Evolutionary conservation across 371 early-diverging fungal species (phyloP), one percentile per base, ranked within the genome.

Genomic region (Cokeromyces recurvatus): DNA sequence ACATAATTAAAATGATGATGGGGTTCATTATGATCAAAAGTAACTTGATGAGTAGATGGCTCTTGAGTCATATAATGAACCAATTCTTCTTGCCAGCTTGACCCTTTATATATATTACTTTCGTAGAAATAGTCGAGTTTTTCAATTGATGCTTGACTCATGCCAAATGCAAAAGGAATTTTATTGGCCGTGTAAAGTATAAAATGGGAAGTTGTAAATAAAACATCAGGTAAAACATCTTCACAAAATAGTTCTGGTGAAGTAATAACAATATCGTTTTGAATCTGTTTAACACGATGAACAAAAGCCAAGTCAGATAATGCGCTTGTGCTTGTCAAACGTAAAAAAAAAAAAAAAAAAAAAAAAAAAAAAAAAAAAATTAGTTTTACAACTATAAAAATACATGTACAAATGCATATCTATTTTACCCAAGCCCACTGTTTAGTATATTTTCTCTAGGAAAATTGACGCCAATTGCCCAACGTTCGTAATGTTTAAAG

Each of bases 401-500:
- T n/a, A 35, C 16, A 19, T n/a, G n/a, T n/a, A n/a, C n/a, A n/a
- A n/a, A n/a, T n/a, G n/a, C n/a, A n/a, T 25, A 24, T 25, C 1
- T 12, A 5, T 3, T 17, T 34, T 64, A 70, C 76, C 72, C 70
- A 31, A 70, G 44, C 1, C 76, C 76, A 31, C 52, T 51, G 34
- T 76, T 72, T 2, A 76, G 32, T 5, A 76, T 51, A 24, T 72
- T 57, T 9, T 51, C 51, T 55, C 52, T 43, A 12, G 72, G 66
- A 16, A 71, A 65, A 7, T 51, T 44, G 24, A 66, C 48, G 7
- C 57, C 60, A 27, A 55, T 64, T 14, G 72, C 66, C 72, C 72
- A 76, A 16, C 68, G 66, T 42, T 76, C 72, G 39, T 59, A 72
- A 25, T 68, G 57, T 32, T 72, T 69, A 45, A 68, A 76, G 17